A percentile compares a stretch with the other conserved stretches of the same genome.
phyloP scores from a whole-genome alignment of 1,284 basidiomycete genomes.

The Phellopilus nigrolimitatus region DNA sequence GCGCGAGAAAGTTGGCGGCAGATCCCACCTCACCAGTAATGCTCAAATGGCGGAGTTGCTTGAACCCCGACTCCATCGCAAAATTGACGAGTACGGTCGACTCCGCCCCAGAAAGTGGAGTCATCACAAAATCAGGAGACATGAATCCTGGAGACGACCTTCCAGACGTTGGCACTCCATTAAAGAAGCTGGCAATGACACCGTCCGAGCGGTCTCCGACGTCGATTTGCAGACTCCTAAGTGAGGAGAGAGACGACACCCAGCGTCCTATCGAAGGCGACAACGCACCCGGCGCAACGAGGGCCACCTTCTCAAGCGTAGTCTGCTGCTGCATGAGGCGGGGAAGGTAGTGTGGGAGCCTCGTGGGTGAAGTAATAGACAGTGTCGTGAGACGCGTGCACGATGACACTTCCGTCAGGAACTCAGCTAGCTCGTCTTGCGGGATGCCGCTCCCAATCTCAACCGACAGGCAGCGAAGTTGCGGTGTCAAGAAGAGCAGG shows the following conservation, averaged over 20 bases:
- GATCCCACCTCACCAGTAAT: conserved; percentile 64
- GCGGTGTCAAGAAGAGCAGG: conserved; percentile 57
- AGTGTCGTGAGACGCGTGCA: conserved; percentile 58
- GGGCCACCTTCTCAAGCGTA: conserved; percentile 52
- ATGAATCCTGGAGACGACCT: conserved; percentile 55
- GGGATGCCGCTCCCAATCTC: conserved; percentile 53
- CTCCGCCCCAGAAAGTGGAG: conserved; percentile 68
- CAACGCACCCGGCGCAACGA: conserved; percentile 67
- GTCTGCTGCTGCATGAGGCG: conserved; percentile 55
- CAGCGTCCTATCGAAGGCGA: conserved; percentile 64
- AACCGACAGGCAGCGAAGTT: conserved; percentile 52
- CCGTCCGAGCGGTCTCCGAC: conserved; percentile 59
- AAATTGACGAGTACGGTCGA: conserved; percentile 17
- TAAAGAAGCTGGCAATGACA: conserved; percentile 73
- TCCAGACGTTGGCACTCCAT: conserved; percentile 40
- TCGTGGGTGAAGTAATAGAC: conserved; percentile 61
- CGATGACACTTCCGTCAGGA: conserved; percentile 57
- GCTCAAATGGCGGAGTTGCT: conserved; percentile 51
- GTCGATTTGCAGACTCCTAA: conserved; percentile 63
- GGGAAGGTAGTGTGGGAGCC: conserved; percentile 64
- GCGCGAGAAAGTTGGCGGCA: conserved; percentile 63
- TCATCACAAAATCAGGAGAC: conserved; percentile 58
- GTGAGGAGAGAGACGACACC: conserved; percentile 52
- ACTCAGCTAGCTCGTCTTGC: conserved; percentile 45
- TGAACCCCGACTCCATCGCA: conserved; percentile 40